Evolutionary conservation across 2,329 filamentous ascomycete species (phyloP), one percentile per base, ranked within the genome.

Genomic region (Penicillium sp.): DNA sequence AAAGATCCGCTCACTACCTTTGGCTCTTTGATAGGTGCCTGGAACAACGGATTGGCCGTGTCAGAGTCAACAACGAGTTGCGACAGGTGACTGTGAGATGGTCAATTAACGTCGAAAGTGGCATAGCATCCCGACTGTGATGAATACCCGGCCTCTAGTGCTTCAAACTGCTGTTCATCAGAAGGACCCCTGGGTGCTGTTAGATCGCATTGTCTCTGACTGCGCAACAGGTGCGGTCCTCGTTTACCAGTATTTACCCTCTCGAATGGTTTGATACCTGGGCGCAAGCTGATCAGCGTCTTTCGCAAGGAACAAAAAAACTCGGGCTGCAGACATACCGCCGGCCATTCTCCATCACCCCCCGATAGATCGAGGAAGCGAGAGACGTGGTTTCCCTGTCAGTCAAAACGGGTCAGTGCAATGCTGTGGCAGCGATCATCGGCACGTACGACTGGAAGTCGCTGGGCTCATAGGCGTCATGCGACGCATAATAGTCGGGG

Each of bases 311-410:
- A n/a, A n/a, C n/a, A n/a, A n/a, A n/a, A n/a, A n/a, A n/a, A n/a
- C n/a, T n/a, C n/a, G n/a, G n/a, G n/a, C n/a, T n/a, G n/a, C n/a
- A n/a, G n/a, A 35, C 44, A 14, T 36, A 51, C 36, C 49, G 47
- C 25, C 49, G 39, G 25, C 49, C 49, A 45, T 51, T 48, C 32
- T 51, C 43, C 13, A 45, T 44, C 20, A 51, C 17, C 2, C 49
- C 49, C 10, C 45, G 41, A 38, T 51, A 51, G 10, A 51, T 49
- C 5, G 41, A 39, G 15, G 49, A 51, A 18, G 43, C 47, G 18
- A 51, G 49, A 16, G 49, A 51, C 2, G 47, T 50, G 2, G 49
- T 51, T 35, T 51, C 44, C 26, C 49, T 51, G 13, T 23, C n/a
- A n/a, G 21, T 23, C 7, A 27, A 27, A n/a, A 4, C 10, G 11